Base-by-base conservation (phyloP, 2,329 filamentous ascomycete species). In the Aspergillus sp. region DNA sequence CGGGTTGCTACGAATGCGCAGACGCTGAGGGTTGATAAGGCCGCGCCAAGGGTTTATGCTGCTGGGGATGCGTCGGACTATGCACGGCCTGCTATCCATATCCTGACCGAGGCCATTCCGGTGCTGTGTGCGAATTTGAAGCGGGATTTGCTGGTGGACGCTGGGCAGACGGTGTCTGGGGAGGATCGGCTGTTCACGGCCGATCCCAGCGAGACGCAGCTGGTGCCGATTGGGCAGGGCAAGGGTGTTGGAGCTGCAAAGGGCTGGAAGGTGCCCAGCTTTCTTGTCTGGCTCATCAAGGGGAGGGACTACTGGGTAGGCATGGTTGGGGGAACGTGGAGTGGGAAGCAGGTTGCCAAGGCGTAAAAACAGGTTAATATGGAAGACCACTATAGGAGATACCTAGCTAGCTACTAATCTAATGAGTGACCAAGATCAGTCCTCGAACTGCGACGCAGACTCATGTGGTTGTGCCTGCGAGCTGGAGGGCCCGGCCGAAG, bases 261-360 rank as follows among this genome's bases (percentile, higher is more conserved):
- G 67, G 80, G 80, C 0, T 79, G 64, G 30, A 65, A 64, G 39
- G 3, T 82, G 22, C 79, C 80, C 0, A 76, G 79, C 48, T 77
- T 75, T 24, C 15, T 79, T 42, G 75, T 82, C 0, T 82, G 80
- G 78, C 48, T 78, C 64, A 73, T 82, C 50, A 83, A 83, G 63
- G 79, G 81, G 1, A 67, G 79, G 17, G 78, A 82, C 59, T 81
- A 81, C 59, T 84, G 79, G 78, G 54, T 83, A 26, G 80, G 79
- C 77, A 81, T 78, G 9, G 79, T 76, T 1, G 76, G 68, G 0
- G 63, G 63, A 4, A 55, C 83, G 13, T 84, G 81, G 81, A 81
- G 68, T 67, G 81, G 81, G 15, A 78, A 78, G 55, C 78, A 81
- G 48, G 84, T 80, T 79, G 70, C 66, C 8, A 82, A 81, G 63